phyloP scores from a whole-genome alignment of 1,284 basidiomycete genomes.

The Ceratobasidium sp. region DNA sequence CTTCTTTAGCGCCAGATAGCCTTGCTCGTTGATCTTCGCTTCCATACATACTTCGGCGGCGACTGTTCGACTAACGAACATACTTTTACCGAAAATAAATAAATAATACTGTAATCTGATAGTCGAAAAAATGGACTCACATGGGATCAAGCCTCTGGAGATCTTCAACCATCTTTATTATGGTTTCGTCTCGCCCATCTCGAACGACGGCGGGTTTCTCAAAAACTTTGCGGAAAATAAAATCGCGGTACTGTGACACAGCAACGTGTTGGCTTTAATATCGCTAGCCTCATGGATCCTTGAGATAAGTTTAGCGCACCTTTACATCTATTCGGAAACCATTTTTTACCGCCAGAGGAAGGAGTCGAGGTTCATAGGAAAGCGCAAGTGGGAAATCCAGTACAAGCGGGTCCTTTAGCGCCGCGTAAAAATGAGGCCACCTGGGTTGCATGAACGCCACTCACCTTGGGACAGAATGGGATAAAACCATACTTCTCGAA shows the following conservation, averaged over 20 bases:
- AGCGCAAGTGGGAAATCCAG: slow-evolving; percentile 73
- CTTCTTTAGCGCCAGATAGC: slow-evolving; percentile 67
- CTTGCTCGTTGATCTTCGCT: slow-evolving; percentile 67
- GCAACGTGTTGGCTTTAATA: neutral
- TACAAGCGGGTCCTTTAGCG: slow-evolving; percentile 71
- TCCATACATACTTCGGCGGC: slow-evolving; percentile 81
- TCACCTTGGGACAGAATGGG: slow-evolving; percentile 71
- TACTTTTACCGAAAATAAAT: too few relatives aligned
- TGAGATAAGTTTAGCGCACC: slow-evolving; percentile 49
- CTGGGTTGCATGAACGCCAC: slow-evolving; percentile 38
- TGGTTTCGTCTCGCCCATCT: slow-evolving; percentile 59
- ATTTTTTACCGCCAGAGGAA: slow-evolving; percentile 71
- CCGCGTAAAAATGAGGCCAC: neutral
- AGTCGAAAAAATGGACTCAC: slow-evolving; percentile 25
- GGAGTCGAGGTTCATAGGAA: slow-evolving; percentile 73
- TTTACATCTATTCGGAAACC: slow-evolving; percentile 77
- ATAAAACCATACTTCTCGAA: slow-evolving; percentile 78
- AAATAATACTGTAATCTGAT: too few relatives aligned
- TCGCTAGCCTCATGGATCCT: neutral
- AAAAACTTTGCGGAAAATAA: slow-evolving; percentile 81
- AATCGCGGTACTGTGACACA: slow-evolving; percentile 68
- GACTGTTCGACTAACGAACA: slow-evolving; percentile 78
- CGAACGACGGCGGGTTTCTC: slow-evolving; percentile 53
- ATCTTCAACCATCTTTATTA: slow-evolving; percentile 51
- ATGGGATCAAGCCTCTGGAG: slow-evolving; percentile 32